Base-by-base conservation (phyloP, 176 grass and related monocot species). In the Phragmites australis region DNA sequence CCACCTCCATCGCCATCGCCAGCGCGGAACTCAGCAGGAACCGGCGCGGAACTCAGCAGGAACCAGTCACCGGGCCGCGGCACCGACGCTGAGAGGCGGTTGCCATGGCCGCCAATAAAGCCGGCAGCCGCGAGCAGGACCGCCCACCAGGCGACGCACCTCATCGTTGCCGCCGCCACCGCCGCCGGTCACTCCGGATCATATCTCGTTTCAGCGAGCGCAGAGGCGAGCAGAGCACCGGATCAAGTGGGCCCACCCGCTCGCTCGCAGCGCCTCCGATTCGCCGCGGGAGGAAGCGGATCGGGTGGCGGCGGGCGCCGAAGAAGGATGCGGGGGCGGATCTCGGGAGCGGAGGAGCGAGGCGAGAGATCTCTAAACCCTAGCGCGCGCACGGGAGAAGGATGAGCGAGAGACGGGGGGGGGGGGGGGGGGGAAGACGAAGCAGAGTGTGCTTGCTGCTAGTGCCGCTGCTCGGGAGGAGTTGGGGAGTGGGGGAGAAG, bases 321-420 rank as follows among this genome's bases (percentile, higher is more conserved):
- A 8, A 1, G 6, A 19, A 41, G 46, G 15, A 39, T 34, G 30
- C 43, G 31, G 65, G 53, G 11, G 17, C 44, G 75, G 81, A 84
- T 84, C 68, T 52, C 75, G 60, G n/a, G n/a, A n/a, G n/a, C n/a
- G n/a, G n/a, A n/a, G 11, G 11, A 14, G 39, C 59, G 21, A 21
- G 14, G 44, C 26, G 26, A 3, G 59, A 65, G 81, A 88, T 84
- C 81, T 78, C 40, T 5, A 8, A 78, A 70, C 66, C 80, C 86
- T 78, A 83, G 60, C 49, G 40, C 55, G 19, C 69, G 9, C 29
- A 46, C 9, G 25, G 42, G 64, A 15, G 41, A 9, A 47, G 74
- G 64, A 41, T 65, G 9, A 25, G 70, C 4, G 5, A 18, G 39
- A 8, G 12, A 22, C n/a, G n/a, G n/a, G n/a, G n/a, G 26, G 3